Percentiles rank a stretch among this genome's conserved stretches.
Conservation (phyloP, 2,329 filamentous ascomycete species). For the Pestalotiopsis fici region DNA sequence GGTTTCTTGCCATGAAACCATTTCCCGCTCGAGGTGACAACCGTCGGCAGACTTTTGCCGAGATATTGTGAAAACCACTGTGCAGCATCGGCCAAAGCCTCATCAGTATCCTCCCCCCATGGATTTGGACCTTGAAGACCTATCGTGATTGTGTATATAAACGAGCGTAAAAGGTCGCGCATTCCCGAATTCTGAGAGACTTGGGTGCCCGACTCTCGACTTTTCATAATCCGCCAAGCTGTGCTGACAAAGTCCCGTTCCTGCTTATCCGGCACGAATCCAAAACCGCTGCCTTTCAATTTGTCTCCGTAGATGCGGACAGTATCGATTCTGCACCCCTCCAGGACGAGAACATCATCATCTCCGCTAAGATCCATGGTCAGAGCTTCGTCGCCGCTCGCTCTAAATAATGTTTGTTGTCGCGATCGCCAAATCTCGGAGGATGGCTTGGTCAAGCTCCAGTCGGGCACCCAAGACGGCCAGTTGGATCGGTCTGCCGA, state of each 20-base stretch:
- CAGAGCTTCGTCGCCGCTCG: background rate
- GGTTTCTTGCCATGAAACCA: background rate
- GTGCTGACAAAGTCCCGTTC: constrained; percentile 16
- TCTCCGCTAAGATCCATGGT: background rate
- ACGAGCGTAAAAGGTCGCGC: background rate
- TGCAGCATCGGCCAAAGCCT: background rate
- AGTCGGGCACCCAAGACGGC: constrained; percentile 16
- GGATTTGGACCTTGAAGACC: background rate
- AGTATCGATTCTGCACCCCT: constrained; percentile 12
- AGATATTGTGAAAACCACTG: constrained; percentile 3
- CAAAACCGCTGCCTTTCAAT: constrained; percentile 16
- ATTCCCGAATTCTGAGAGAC: background rate
- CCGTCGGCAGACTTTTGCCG: constrained; percentile 5
- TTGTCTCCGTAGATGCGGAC: constrained; percentile 16
- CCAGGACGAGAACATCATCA: constrained; percentile 10
- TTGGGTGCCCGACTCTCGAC: background rate
- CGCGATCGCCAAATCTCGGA: constrained; percentile 14
- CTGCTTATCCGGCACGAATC: constrained; percentile 15
- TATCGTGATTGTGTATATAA: background rate
- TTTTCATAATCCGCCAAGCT: constrained; percentile 14
- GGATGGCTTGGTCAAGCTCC: constrained; percentile 12
- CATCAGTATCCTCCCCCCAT: background rate
- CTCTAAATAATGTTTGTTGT: background rate
- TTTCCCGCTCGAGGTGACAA: background rate
- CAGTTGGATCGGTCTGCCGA: background rate